Evolutionary conservation across 2,329 filamentous ascomycete species (phyloP), one percentile per base, ranked within the genome.

Genomic region (Leptoxyphium fumago): DNA sequence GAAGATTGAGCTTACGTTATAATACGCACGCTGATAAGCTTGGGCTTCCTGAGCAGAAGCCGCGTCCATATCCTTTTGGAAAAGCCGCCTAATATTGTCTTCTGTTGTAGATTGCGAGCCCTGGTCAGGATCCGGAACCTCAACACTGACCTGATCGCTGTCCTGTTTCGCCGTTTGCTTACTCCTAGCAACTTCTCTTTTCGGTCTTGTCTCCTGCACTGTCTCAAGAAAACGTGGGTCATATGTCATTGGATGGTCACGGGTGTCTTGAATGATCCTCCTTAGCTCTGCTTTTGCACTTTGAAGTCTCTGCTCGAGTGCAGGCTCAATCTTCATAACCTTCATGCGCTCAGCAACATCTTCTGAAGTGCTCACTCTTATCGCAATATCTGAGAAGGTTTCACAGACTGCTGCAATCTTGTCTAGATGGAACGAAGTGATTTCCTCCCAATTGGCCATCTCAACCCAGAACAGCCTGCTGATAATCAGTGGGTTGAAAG

Each of bases 381-480:
- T 51, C 10, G 63, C 55, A 2, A 52, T 49, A 1, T 54, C 30
- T 2, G 71, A 48, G 41, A 71, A 67, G 2, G 50, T 45, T 28
- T 55, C 52, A 38, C 62, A 61, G 1, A 55, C 51, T 0, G 49
- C 40, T 30, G 61, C 56, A 29, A 72, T 56, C 0, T 46, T 56
- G 3, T 58, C 48, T 34, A 70, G 58, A 43, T 70, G 66, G 0
- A 48, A 38, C 2, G 38, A 43, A 2, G 59, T 62, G 2, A 72
- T 64, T 0, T 45, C 29, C 38, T 66, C 56, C 79, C 77, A 83
- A 0, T 69, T 70, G 6, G 50, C 44, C 0, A 70, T 76, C 45
- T 82, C 77, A 40, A 78, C 69, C 15, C 61, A 61, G 53, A 83
- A 83, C 0, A 84, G 55, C 17, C 80, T 71, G 0, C 64, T 62